Evolutionary conservation across 179 eudicot species (phyloP).

Genomic region (Beta lomatogona): DNA sequence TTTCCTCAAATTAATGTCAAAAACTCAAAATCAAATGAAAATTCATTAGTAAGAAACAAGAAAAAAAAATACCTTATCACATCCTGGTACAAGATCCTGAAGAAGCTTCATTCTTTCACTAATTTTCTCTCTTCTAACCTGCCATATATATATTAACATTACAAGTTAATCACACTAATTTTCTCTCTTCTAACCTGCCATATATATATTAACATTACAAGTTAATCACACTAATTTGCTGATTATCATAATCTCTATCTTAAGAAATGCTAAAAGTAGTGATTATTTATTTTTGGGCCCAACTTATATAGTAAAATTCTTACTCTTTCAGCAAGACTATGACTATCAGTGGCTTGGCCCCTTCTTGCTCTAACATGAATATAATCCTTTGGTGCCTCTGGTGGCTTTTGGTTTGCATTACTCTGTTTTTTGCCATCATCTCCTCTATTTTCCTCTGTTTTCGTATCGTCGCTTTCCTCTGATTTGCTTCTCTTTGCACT

Average conservation of each 20-base stretch:
- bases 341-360: slow-evolving; percentile 98
- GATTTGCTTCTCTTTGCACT: slow-evolving; percentile 51
- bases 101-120: slow-evolving; percentile 96
- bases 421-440: slow-evolving; percentile 38
- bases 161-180: too few relatives aligned
- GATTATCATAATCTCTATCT: neutral
- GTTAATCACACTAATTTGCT: slow-evolving; percentile 3
- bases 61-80: slow-evolving; percentile 69
- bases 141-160: too few relatives aligned
- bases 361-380: slow-evolving; percentile 98
- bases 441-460: slow-evolving; percentile 37
- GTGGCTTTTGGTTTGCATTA: slow-evolving; percentile 42
- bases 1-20: neutral
- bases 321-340: slow-evolving; percentile 77
- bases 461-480: slow-evolving; percentile 35
- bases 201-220: neutral
- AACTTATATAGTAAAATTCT: neutral
- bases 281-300: neutral
- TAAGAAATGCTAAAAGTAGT: neutral
- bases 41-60: too few relatives aligned
- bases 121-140: slow-evolving; percentile 95
- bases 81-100: slow-evolving; percentile 94
- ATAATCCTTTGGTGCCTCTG: slow-evolving; percentile 81
- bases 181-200: slow-evolving; percentile 86
- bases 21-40: neutral